Evolutionary conservation across 192 early-diverging fungal genomes (phyloP).

Genomic region (Mortierella hygrophila): DNA sequence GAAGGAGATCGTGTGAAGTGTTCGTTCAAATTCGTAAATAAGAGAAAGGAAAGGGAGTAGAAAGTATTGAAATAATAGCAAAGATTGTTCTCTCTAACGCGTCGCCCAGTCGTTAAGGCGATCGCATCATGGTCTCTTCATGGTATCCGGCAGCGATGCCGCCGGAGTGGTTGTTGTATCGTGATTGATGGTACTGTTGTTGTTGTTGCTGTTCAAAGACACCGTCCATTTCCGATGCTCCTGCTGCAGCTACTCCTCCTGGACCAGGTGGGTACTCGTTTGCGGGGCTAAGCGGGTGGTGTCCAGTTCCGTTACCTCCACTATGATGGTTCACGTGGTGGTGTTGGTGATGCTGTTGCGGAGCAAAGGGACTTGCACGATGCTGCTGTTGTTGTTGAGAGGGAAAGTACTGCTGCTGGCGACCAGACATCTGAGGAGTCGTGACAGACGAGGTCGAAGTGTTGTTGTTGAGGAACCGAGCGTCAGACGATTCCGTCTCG

Average conservation of each 20-base stretch:
- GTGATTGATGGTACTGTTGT: neutral
- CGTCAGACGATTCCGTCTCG: neutral
- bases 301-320: neutral
- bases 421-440: conserved; percentile 5
- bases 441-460: neutral
- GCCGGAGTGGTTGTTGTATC: neutral
- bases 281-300: neutral
- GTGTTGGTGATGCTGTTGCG: neutral
- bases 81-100: neutral
- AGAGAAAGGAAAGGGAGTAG: neutral
- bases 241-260: neutral
- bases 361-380: neutral
- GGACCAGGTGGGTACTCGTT: neutral
- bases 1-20: neutral
- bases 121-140: conserved; percentile 5
- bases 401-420: neutral
- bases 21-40: neutral
- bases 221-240: neutral
- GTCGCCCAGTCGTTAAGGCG: neutral
- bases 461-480: neutral
- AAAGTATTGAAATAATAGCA: neutral
- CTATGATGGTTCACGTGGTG: neutral
- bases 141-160: neutral
- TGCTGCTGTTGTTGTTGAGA: conserved; percentile 6
- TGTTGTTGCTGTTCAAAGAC: conserved; percentile 6